phyloP scores from a whole-genome alignment of 192 early-diverging fungal species.

The Coemansia biformis region DNA sequence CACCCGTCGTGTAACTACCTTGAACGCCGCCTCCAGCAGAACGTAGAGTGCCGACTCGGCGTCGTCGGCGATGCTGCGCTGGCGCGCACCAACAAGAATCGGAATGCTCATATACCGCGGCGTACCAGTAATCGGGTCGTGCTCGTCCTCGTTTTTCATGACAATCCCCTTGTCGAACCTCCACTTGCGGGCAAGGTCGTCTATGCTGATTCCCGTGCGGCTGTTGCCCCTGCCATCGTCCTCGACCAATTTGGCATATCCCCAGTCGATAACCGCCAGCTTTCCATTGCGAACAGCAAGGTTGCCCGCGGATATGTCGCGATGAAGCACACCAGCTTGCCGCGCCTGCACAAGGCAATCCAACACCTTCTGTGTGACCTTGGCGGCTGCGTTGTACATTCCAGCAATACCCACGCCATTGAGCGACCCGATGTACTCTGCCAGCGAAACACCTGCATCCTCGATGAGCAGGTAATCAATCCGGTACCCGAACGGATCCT shows the following conservation, averaged over 20 bases:
- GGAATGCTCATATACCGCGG: conserved; percentile 6
- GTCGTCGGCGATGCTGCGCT: conserved; percentile 5
- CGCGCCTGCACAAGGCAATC: conserved; percentile 6
- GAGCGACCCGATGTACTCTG: not conserved
- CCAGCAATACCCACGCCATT: too few relatives aligned
- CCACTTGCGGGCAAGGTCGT: not conserved
- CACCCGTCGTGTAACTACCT: too few relatives aligned
- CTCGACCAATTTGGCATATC: not conserved
- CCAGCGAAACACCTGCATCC: conserved; percentile 3
- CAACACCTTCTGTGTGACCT: not conserved
- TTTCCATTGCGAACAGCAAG: conserved; percentile 4
- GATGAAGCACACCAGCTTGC: conserved; percentile 11
- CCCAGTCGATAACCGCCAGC: conserved; percentile 13
- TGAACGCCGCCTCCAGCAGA: too few relatives aligned
- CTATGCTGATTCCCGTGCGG: too few relatives aligned
- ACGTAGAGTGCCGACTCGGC: conserved; percentile 21
- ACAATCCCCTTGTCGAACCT: not conserved
- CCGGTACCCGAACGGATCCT: conserved; percentile 13
- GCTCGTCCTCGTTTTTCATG: not conserved
- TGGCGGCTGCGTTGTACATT: not conserved
- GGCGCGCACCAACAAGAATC: not conserved
- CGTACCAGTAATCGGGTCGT: conserved; percentile 1
- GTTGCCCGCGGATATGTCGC: conserved; percentile 21
- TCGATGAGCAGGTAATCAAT: conserved; percentile 11
- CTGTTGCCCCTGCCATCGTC: not conserved